These are phyloP conservation scores for Lathyrus sativus DNA, from an alignment of 306 rosid species.

Conservation along the genomic window DNA sequence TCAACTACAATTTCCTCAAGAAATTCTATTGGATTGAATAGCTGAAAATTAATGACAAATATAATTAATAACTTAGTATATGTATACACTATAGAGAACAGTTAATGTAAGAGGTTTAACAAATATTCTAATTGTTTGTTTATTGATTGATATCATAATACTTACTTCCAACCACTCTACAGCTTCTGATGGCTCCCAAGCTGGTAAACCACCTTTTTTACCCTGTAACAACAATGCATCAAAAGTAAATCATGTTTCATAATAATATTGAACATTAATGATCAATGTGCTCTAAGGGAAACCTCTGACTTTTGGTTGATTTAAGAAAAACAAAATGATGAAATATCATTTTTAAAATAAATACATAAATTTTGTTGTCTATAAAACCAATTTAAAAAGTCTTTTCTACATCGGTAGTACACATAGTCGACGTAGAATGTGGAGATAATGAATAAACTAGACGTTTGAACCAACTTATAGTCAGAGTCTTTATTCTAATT, in stretches of 20 bases:
- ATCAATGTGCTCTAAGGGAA: neutral
- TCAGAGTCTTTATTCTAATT: no score
- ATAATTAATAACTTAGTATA: neutral
- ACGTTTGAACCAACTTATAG: no score
- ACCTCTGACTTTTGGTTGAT: neutral
- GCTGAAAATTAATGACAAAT: slow-evolving; percentile 15
- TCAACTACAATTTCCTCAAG: slow-evolving; percentile 46
- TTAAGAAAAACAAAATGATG: no score
- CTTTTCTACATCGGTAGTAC: neutral
- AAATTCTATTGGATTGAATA: slow-evolving; percentile 51
- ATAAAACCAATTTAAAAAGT: no score
- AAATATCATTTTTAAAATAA: no score
- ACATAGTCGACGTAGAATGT: no score
- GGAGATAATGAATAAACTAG: no score
- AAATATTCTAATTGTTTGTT: neutral
- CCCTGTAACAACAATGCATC: slow-evolving; percentile 44
- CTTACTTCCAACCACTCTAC: slow-evolving; percentile 71
- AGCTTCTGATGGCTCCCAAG: slow-evolving; percentile 71
- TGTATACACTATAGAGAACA: no score
- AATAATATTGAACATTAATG: neutral
- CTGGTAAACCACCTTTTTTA: slow-evolving; percentile 75
- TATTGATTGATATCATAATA: neutral
- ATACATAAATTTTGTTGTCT: no score
- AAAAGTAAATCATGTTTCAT: neutral
- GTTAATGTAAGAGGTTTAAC: neutral